Percentiles rank a stretch among this genome's conserved stretches.
Conservation (phyloP, 2,329 filamentous ascomycete genomes). For the Lachnellula subtilissima region DNA sequence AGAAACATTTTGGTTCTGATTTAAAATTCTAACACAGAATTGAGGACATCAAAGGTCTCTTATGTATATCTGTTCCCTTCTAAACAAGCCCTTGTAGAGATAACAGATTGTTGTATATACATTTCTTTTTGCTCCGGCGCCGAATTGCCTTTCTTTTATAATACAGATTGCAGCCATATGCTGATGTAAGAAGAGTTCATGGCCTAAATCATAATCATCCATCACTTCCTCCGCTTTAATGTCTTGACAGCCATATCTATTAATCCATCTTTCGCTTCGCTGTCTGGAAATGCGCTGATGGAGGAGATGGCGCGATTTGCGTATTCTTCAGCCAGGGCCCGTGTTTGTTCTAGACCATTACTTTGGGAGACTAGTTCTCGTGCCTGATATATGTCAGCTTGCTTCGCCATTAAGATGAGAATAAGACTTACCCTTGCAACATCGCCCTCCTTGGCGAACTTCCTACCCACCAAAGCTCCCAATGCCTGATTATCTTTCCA, state of each 20-base stretch:
- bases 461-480: constrained; percentile 83
- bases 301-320: constrained; percentile 80
- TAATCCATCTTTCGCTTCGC: constrained; percentile 86
- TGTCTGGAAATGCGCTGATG: constrained; percentile 82
- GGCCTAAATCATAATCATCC: constrained; percentile 4
- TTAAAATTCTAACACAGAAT: too few relatives aligned
- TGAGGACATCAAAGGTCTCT: background rate
- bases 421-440: constrained; percentile 66
- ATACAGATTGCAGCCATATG: constrained; percentile 17
- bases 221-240: constrained; percentile 77
- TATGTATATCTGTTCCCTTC: constrained; percentile 9
- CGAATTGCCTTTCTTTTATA: background rate
- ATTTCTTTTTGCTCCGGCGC: background rate
- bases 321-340: constrained; percentile 85
- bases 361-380: constrained; percentile 77
- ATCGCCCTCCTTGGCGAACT: constrained; percentile 80
- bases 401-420: background rate
- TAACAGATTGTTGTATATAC: too few relatives aligned
- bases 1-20: too few relatives aligned
- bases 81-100: background rate
- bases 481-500: constrained; percentile 87
- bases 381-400: constrained; percentile 54
- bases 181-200: constrained; percentile 12
- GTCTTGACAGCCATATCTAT: constrained; percentile 94
- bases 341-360: constrained; percentile 86